Base-by-base conservation (phyloP, 2,329 filamentous ascomycete species). In the Colletotrichum sp. region DNA sequence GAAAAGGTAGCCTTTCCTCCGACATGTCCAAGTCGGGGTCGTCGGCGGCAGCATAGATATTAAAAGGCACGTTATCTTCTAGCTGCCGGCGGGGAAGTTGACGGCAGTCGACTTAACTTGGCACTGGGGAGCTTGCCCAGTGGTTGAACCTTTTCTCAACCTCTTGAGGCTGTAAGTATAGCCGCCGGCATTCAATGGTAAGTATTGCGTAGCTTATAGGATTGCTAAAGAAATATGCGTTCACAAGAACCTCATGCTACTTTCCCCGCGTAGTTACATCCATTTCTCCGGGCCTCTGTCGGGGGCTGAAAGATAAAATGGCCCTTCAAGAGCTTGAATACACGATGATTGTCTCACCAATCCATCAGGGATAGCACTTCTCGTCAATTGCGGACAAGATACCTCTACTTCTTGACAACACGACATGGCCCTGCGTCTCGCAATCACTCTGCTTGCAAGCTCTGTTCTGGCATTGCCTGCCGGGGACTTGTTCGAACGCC, bases 401-500 rank as follows among this genome's bases (percentile, higher is more conserved):
- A 28, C 6, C 28, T 6, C n/a, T 26, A 21, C 15, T 15, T 36
- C 13, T 9, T 8, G 8, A 24, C 8, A 52, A 26, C 13, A 5
- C 24, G 68, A 16, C 4, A 73, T 73, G 55, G 12, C 55, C 21
- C 24, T 68, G 4, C 55, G 70, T 26, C n/a, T 52, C 10, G 55
- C 62, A 8, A 8, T 68, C 28, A 24, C 66, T 9, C 70, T 77
- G 18, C 74, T 85, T 76, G 83, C 84, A 79, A 82, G 84, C 71
- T 80, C 84, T 68, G 83, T 81, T 38, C 78, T 83, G 30, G 82
- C 83, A 52, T 78, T 82, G 38, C 83, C 84, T 12, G 81, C 81
- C 68, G 78, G 77, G 66, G 82, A 84, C 64, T 81, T 87, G 76
- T 84, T 85, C 77, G 78, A 80, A 77, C 83, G 84, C 64, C 84